Base-by-base conservation (phyloP, 106 monocot species). In the Dioscorea zingiberensis region DNA sequence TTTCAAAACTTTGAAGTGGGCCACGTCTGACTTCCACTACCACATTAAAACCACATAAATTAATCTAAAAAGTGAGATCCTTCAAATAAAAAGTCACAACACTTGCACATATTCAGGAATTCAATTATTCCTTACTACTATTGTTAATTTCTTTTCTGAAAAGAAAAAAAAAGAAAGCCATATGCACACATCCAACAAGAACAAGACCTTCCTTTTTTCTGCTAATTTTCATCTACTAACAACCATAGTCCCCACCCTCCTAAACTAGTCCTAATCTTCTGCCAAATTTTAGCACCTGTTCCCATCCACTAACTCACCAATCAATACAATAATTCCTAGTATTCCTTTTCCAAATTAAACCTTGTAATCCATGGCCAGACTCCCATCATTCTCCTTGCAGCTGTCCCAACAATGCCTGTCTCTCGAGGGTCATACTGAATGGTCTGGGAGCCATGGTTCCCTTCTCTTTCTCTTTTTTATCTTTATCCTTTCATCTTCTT, bases 1-100 rank as follows among this genome's bases (percentile, higher is more conserved):
- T 38, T 38, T 38, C 38, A 38, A 38, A 38, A 38, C 38, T 38
- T 25, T 58, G 21, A 29, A 60, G 66, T 38, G 60, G 66, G 59
- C 32, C 68, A 67, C 25, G 26, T 74, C 60, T 74, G 68, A 74
- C 74, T 74, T 74, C 68, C 67, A 74, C 74, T 74, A 74, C 10
- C 67, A 60, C 51, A 30, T 27, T 27, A 16, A 58, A 54, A 54
- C 38, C 66, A 27, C 59, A 48, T 46, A 67, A 74, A 67, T 18
- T 60, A 60, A 68, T n/a, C 14, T 12, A 27, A 70, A 78, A 74
- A 65, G 69, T 32, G 69, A 69, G 73, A 70, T 74, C 69, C 79
- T 62, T 56, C 60, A 48, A 48, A 21, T 62, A 63, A 68, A 73
- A 66, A 62, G 62, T 25, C 59, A 47, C 29, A 38, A 49, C 60